These are phyloP conservation scores for Dentipellis sp. DNA, from an alignment of 768 basidiomycete genomes.

Conservation along the genomic window DNA sequence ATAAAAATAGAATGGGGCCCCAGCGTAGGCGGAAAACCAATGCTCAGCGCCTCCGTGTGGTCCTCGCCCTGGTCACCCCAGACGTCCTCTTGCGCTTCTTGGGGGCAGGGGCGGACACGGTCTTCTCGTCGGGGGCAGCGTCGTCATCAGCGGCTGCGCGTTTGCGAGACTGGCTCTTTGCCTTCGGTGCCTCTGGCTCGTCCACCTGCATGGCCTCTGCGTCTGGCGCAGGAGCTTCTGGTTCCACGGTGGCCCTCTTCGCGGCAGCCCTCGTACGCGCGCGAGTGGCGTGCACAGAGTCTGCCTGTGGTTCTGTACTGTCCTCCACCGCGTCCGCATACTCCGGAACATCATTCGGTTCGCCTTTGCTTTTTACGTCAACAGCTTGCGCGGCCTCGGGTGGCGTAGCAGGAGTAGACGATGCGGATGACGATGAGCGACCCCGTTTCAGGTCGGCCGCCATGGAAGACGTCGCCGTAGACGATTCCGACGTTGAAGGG, in stretches of 20 bases:
- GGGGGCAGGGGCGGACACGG: neutral
- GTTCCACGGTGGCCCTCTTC: neutral
- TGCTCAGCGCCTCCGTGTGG: neutral
- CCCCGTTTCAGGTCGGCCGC: conserved; percentile 6
- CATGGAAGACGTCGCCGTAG: conserved; percentile 10
- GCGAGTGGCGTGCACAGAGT: neutral
- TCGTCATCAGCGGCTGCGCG: neutral
- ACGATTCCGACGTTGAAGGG: conserved; percentile 11
- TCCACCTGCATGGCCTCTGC: neutral
- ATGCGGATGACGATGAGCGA: conserved; percentile 13
- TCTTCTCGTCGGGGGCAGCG: neutral
- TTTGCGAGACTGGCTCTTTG: neutral
- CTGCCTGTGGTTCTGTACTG: neutral
- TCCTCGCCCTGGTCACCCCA: neutral
- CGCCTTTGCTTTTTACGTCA: conserved; percentile 13
- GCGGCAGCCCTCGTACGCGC: neutral
- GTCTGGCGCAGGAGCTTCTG: neutral
- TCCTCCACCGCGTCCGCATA: neutral
- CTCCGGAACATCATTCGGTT: neutral
- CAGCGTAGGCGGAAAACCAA: neutral
- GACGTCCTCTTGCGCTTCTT: neutral
- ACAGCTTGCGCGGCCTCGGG: neutral
- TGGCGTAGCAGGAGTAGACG: conserved; percentile 8
- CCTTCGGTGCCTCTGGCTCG: neutral
- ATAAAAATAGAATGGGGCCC: neutral